A percentile compares a stretch with the other conserved stretches of the same genome.
These are phyloP conservation scores for Geotrichum carabidarum DNA, from an alignment of 1,139 yeast genomes.

Conservation along the genomic window DNA sequence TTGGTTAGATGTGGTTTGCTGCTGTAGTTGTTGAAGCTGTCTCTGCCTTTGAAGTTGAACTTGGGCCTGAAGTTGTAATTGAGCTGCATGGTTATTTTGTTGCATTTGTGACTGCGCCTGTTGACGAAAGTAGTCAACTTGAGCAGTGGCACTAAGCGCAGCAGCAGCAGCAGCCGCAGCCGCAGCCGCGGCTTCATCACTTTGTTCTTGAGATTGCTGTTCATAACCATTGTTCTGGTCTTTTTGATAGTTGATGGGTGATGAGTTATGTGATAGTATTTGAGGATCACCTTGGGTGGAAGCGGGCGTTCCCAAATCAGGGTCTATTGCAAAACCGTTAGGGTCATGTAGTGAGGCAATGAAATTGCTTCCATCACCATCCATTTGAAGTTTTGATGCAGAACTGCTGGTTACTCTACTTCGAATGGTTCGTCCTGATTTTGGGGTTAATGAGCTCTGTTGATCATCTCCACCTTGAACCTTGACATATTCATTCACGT, in stretches of 20 bases:
- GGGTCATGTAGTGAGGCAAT: slow-evolving; percentile 6
- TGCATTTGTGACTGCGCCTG: slow-evolving; percentile 12
- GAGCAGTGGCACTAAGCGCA: neutral
- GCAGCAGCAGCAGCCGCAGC: slow-evolving; percentile 1
- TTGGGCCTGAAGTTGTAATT: slow-evolving; percentile 13
- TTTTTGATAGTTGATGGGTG: neutral
- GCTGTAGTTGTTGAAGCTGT: slow-evolving; percentile 6
- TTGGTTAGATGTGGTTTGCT: slow-evolving; percentile 4
- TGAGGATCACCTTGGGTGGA: neutral
- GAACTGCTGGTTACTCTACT: neutral
- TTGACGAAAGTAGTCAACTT: slow-evolving; percentile 6
- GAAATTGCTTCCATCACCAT: neutral
- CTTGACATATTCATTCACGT: slow-evolving; percentile 1
- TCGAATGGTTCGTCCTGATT: neutral
- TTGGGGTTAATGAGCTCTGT: neutral
- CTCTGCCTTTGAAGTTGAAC: slow-evolving; percentile 15
- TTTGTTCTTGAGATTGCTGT: slow-evolving; percentile 1
- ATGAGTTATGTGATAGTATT: neutral
- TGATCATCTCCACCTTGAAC: slow-evolving; percentile 4
- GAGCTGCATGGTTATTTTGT: slow-evolving; percentile 3
- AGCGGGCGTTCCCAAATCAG: slow-evolving; percentile 16
- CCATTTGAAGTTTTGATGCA: slow-evolving; percentile 5
- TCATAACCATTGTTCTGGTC: slow-evolving; percentile 2
- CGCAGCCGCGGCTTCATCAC: slow-evolving; percentile 1
- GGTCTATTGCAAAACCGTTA: slow-evolving; percentile 22